These are phyloP conservation scores for Jaminaea rosea DNA, from an alignment of 1,284 basidiomycete genomes.

Conservation along the genomic window DNA sequence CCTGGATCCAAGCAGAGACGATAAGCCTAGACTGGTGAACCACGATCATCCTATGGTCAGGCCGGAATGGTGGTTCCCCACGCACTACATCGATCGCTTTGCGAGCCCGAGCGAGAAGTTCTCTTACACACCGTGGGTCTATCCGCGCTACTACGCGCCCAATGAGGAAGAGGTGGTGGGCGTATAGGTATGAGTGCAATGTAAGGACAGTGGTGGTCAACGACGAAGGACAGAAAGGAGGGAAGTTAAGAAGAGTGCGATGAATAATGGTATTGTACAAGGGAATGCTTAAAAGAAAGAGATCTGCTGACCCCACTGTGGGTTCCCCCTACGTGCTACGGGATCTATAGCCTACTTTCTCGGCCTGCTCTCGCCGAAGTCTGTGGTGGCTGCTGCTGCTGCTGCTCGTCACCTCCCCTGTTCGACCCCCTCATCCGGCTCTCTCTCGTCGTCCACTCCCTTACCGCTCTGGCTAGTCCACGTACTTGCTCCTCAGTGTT, in stretches of 20 bases:
- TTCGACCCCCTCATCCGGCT: not conserved
- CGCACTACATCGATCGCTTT: conserved; percentile 8
- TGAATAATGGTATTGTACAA: too few relatives aligned
- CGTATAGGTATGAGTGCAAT: too few relatives aligned
- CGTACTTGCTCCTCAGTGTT: conserved; percentile 63
- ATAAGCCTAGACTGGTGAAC: conserved; percentile 1
- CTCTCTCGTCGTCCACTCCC: conserved; percentile 1
- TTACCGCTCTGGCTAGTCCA: conserved; percentile 22
- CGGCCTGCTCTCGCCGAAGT: not conserved
- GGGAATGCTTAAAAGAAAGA: too few relatives aligned
- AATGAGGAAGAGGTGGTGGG: too few relatives aligned
- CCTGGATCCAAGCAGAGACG: conserved; percentile 25
- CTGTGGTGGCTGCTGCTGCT: conserved; percentile 4
- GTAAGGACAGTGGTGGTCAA: too few relatives aligned
- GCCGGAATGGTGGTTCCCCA: too few relatives aligned
- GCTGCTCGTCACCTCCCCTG: not conserved
- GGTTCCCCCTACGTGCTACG: too few relatives aligned
- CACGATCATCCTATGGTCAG: too few relatives aligned
- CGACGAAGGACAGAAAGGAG: not conserved
- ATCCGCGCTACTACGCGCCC: conserved; percentile 3
- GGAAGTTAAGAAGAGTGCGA: too few relatives aligned
- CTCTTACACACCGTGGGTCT: conserved; percentile 8
- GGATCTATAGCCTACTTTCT: too few relatives aligned
- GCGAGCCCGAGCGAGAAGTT: conserved; percentile 11
- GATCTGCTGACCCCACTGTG: too few relatives aligned